These are phyloP conservation scores for Sungouiella thailandica DNA, from an alignment of 805 yeast genomes.

Conservation along the genomic window DNA sequence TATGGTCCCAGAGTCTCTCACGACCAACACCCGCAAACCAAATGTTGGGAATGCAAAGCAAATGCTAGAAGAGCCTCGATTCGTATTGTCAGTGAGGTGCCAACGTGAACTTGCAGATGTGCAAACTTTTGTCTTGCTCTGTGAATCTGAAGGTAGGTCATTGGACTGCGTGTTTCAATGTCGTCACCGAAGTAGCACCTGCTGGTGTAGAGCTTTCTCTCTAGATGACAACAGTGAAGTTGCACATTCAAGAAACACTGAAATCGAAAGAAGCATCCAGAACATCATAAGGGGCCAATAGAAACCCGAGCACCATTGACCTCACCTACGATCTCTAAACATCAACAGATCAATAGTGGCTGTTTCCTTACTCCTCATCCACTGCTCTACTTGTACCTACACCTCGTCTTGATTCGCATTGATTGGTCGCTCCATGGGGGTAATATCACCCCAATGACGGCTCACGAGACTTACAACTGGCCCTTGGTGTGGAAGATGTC, in stretches of 20 bases:
- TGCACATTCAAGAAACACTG: no score
- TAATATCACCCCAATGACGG: no score
- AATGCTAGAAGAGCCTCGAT: constrained; percentile 54
- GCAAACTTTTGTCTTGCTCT: constrained; percentile 56
- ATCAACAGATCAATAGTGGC: no score
- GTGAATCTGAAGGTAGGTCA: constrained; percentile 46
- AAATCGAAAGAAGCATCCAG: no score
- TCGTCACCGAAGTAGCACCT: constrained; percentile 61
- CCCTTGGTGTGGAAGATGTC: constrained; percentile 76
- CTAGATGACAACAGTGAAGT: no score
- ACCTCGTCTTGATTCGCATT: no score
- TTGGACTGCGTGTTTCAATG: constrained; percentile 37
- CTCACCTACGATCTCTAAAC: no score
- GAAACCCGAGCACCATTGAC: no score
- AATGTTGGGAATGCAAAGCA: constrained; percentile 59
- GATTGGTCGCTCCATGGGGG: no score
- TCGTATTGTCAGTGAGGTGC: constrained; percentile 58
- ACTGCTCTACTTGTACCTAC: no score
- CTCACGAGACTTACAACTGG: constrained; percentile 40
- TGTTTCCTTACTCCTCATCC: no score
- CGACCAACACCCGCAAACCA: constrained; percentile 82
- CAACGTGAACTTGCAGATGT: constrained; percentile 45
- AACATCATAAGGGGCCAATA: no score
- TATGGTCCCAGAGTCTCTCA: constrained; percentile 56
- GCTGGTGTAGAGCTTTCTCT: constrained; percentile 56